A percentile compares a stretch with the other conserved stretches of the same genome.
Conservation (phyloP, 352 stramenopile species). For the Thalassiosira mediterranea region DNA sequence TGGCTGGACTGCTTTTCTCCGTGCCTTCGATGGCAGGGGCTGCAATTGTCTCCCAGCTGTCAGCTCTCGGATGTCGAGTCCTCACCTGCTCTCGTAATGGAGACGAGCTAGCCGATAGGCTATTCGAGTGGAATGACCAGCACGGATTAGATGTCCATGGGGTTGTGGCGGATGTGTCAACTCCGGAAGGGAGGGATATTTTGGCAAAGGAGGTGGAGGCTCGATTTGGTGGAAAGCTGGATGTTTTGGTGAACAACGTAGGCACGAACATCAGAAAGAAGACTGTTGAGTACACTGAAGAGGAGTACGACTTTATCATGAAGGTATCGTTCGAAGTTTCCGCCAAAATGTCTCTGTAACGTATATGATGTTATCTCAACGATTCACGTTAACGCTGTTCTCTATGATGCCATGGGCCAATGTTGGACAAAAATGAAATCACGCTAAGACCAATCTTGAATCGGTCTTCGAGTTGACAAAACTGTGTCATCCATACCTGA, state of each 20-base stretch:
- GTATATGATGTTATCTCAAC: too few relatives aligned
- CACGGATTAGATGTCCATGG: constrained; percentile 72
- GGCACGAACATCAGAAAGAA: constrained; percentile 83
- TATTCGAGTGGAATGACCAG: constrained; percentile 69
- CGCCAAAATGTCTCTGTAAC: too few relatives aligned
- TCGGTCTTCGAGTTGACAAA: constrained; percentile 84
- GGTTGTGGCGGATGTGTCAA: constrained; percentile 85
- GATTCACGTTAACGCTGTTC: too few relatives aligned
- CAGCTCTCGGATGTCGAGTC: constrained; percentile 47
- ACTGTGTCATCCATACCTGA: constrained; percentile 79
- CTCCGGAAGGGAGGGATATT: constrained; percentile 67
- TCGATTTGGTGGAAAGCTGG: constrained; percentile 59
- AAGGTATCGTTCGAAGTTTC: constrained; percentile 2
- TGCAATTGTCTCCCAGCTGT: constrained; percentile 13
- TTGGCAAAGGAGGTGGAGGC: constrained; percentile 63
- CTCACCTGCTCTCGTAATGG: constrained; percentile 76
- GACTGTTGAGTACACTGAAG: constrained; percentile 73
- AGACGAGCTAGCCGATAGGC: constrained; percentile 63
- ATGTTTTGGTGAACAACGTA: constrained; percentile 86
- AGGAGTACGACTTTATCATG: constrained; percentile 79
- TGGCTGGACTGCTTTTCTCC: background rate
- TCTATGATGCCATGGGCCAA: too few relatives aligned
- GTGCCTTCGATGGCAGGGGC: too few relatives aligned
- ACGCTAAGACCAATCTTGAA: constrained; percentile 73
- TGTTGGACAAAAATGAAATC: too few relatives aligned